Conservation (phyloP, 306 rosid genomes). For the Dryas octopetala region DNA sequence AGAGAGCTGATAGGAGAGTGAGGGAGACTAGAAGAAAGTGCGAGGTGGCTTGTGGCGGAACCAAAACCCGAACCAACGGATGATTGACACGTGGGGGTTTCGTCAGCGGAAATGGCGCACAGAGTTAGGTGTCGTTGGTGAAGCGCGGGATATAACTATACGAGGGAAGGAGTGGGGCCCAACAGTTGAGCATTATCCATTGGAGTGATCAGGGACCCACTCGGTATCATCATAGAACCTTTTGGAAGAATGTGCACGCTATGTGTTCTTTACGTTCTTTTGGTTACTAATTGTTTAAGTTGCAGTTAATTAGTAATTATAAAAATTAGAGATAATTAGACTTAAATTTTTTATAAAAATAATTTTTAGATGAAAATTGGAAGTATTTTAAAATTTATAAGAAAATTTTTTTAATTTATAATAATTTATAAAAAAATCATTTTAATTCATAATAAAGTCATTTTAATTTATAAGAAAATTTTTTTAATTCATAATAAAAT, state of each 20-base stretch:
- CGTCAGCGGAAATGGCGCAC: conserved; percentile 25
- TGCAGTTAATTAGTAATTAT: too few species aligned
- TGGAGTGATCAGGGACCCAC: conserved; percentile 7
- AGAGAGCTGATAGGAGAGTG: neutral
- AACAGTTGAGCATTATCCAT: conserved; percentile 23
- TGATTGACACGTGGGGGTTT: conserved; percentile 40
- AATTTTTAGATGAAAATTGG: too few species aligned
- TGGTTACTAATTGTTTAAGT: too few species aligned
- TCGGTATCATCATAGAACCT: neutral
- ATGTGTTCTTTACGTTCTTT: neutral
- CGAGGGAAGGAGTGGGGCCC: conserved; percentile 29
- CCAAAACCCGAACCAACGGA: conserved; percentile 36
- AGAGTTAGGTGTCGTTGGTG: conserved; percentile 26
- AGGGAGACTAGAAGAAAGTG: conserved; percentile 25
- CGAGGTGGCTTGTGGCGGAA: conserved; percentile 38
- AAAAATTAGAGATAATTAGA: too few species aligned
- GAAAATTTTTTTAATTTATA: too few species aligned
- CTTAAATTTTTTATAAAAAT: too few species aligned
- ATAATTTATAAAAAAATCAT: too few species aligned
- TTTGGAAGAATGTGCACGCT: conserved; percentile 1
- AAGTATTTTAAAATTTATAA: too few species aligned
- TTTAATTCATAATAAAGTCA: too few species aligned
- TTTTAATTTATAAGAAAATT: too few species aligned
- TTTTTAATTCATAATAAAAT: too few species aligned
- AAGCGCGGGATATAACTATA: conserved; percentile 17